Evolutionary conservation across 148 eudicot genomes (phyloP).

Genomic region (Vaccinium vitisidaea): DNA sequence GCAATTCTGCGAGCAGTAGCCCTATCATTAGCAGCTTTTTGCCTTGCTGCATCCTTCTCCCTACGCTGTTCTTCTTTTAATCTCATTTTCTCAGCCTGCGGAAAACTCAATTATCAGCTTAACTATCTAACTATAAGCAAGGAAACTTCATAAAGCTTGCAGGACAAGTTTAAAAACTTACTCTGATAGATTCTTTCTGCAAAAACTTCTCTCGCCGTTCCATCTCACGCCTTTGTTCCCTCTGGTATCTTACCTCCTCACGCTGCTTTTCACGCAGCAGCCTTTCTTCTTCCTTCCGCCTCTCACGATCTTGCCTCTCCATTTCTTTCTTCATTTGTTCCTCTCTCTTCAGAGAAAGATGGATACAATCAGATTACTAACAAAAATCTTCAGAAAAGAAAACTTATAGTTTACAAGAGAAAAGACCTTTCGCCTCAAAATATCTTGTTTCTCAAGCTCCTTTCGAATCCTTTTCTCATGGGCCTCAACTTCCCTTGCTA

Average conservation of each 20-base stretch:
- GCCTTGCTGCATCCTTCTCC: conserved; percentile 90
- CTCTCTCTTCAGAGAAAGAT: conserved; percentile 60
- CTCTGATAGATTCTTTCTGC: conserved; percentile 73
- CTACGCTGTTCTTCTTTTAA: conserved; percentile 79
- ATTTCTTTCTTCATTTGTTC: conserved; percentile 91
- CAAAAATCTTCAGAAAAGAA: conserved; percentile 1
- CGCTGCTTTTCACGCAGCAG: conserved; percentile 86
- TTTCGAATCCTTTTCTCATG: conserved; percentile 87
- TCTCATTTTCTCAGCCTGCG: conserved; percentile 80
- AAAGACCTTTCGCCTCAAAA: conserved; percentile 76
- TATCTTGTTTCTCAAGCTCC: conserved; percentile 92
- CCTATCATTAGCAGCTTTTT: conserved; percentile 84
- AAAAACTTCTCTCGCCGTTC: conserved; percentile 81
- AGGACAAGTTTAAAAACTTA: conserved; percentile 31
- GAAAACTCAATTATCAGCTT: conserved; percentile 10
- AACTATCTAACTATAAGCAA: background rate
- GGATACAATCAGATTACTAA: conserved; percentile 16
- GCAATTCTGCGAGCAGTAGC: conserved; percentile 94
- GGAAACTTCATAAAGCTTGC: background rate
- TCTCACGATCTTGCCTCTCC: conserved; percentile 93
- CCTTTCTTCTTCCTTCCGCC: conserved; percentile 90
- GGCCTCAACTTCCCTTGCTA: conserved; percentile 79
- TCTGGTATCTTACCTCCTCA: conserved; percentile 79
- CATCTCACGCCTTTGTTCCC: conserved; percentile 94
- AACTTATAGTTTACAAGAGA: background rate